These are phyloP conservation scores for Paraglomus occultum DNA, from an alignment of 192 early-diverging fungal species.

Conservation along the genomic window DNA sequence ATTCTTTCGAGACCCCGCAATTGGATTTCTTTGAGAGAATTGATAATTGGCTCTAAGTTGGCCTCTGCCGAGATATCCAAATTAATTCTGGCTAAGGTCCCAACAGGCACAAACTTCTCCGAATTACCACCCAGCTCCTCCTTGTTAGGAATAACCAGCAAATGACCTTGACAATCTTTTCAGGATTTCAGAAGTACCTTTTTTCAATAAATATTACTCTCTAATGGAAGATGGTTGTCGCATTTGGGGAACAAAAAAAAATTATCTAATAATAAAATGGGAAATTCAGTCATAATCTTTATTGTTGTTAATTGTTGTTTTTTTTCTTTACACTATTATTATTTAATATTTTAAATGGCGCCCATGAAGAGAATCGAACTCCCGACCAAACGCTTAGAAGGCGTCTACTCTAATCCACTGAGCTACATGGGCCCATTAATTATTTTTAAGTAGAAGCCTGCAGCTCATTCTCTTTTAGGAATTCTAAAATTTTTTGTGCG, in stretches of 20 bases:
- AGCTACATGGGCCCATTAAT: conserved; percentile 22
- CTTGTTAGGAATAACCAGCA: conserved; percentile 9
- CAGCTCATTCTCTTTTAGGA: conserved; percentile 3
- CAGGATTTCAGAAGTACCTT: conserved; percentile 11
- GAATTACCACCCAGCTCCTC: conserved; percentile 3
- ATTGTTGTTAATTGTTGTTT: neutral
- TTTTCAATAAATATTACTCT: conserved; percentile 17
- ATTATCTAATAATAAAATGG: conserved; percentile 20
- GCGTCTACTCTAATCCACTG: conserved; percentile 7
- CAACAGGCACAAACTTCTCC: conserved; percentile 9
- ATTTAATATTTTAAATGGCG: conserved; percentile 24
- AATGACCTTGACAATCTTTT: conserved; percentile 10
- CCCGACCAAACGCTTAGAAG: conserved; percentile 18
- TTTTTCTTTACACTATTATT: conserved; percentile 15
- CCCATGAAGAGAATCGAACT: conserved; percentile 21
- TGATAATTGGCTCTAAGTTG: neutral
- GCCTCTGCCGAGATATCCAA: conserved; percentile 11
- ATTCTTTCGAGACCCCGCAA: conserved; percentile 6
- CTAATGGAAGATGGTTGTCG: conserved; percentile 6
- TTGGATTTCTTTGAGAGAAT: conserved; percentile 12
- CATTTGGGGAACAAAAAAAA: conserved; percentile 16
- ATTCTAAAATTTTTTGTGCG: conserved; percentile 3
- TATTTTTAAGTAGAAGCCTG: conserved; percentile 10
- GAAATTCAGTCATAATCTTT: conserved; percentile 21
- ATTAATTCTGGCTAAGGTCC: conserved; percentile 17